Percentiles rank a stretch among this genome's conserved stretches.
Evolutionary conservation across 805 yeast genomes (phyloP).

Genomic region (Lachancea sp.): DNA sequence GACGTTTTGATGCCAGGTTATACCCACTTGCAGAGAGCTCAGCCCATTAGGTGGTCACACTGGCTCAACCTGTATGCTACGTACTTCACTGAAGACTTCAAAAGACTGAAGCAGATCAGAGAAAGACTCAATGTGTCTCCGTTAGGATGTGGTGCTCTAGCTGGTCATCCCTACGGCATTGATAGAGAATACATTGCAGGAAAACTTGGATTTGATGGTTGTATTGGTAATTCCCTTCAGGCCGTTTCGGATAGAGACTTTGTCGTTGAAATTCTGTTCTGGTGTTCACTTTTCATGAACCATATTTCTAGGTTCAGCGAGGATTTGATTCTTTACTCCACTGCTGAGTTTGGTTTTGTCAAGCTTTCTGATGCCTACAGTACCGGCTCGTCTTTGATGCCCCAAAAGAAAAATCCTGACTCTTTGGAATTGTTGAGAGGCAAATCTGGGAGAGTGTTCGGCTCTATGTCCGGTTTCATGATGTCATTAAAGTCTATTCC

Average conservation of each 20-base stretch:
- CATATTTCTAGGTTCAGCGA: conserved; percentile 92
- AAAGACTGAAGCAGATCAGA: conserved; percentile 73
- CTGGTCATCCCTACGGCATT: conserved; percentile 99
- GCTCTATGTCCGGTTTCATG: conserved; percentile 89
- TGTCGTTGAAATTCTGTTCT: conserved; percentile 90
- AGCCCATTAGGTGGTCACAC: conserved; percentile 99
- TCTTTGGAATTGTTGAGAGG: conserved; percentile 93
- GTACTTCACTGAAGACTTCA: conserved; percentile 83
- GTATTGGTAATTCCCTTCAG: conserved; percentile 91
- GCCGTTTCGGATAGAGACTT: conserved; percentile 98
- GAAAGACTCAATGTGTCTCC: conserved; percentile 85
- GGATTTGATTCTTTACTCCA: conserved; percentile 90
- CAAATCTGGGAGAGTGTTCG: conserved; percentile 94
- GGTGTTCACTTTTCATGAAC: conserved; percentile 93
- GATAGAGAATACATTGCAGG: conserved; percentile 85
- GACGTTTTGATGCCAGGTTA: conserved; percentile 97
- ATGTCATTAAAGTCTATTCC: conserved; percentile 97
- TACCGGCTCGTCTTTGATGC: conserved; percentile 97
- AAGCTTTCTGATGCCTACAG: conserved; percentile 96
- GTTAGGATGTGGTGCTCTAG: conserved; percentile 94
- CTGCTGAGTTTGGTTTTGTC: conserved; percentile 95
- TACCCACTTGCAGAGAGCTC: conserved; percentile 97
- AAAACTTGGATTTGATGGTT: conserved; percentile 72
- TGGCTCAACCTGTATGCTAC: conserved; percentile 95
- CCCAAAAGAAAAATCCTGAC: conserved; percentile 98